Evolutionary conservation across 192 early-diverging fungal species (phyloP), one percentile per base, ranked within the genome.

Genomic region (Coemansia pectinata): DNA sequence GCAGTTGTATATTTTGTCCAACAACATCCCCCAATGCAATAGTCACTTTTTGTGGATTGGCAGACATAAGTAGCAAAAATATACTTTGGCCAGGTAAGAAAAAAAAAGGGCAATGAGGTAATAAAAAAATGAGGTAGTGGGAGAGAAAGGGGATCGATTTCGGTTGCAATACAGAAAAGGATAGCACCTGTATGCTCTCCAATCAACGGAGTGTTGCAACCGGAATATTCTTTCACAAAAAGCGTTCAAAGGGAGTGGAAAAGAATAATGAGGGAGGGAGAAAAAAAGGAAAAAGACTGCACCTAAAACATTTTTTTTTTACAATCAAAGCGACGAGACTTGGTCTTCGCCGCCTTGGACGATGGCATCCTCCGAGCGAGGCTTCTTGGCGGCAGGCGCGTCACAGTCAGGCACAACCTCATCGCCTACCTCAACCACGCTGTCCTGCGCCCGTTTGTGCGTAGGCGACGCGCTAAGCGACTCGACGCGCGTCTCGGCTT

Each of bases 361-460:
- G 15, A 11, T 48, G n/a, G 45, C 67, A 39, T 69, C 67, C 33
- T 42, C 48, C 2, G 23, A 47, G 31, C 45, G 40, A 21, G 44
- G 33, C 33, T 36, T 65, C 12, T 65, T 65, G 64, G 64, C 45
- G 10, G 34, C 64, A 65, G 31, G 64, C 23, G 14, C 47, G 31
- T 65, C 64, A 12, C 38, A 45, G 62, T 63, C 62, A 17, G 62
- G 42, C 15, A 44, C 62, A 0, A 31, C 62, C 38, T 41, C 40
- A 6, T 61, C 58, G 33, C 9, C 58, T 4, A 7, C 4, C 1
- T 61, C 58, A 38, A 41, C 27, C 2, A 44, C 25, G 41, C 41
- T 44, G 62, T 45, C 64, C 11, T 61, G 59, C 8, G 59, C 1
- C 15, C 64, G 64, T 47, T 65, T 65, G 33, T 65, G 40, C 19